Percentiles rank a stretch among this genome's conserved stretches.
Conservation (phyloP, 108 stramenopile species). For the Nitzschia sp. region DNA sequence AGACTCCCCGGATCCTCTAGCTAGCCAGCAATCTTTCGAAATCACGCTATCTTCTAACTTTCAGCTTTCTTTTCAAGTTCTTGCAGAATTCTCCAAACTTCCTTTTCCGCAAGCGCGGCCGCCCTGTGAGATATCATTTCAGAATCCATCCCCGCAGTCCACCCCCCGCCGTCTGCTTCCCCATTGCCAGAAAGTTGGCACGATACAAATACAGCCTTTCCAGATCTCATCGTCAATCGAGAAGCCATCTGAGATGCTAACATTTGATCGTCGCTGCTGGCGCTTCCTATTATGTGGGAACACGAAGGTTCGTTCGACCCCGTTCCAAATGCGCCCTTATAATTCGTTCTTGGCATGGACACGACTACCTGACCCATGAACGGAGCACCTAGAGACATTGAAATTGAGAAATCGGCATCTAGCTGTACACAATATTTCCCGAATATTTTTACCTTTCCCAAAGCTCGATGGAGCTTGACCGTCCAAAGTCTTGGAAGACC, state of each 20-base stretch:
- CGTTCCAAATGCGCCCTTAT: slow-evolving; percentile 42
- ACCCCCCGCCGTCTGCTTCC: slow-evolving; percentile 6
- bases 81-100: slow-evolving; percentile 41
- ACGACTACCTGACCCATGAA: slow-evolving; percentile 66
- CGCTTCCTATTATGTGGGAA: slow-evolving; percentile 70
- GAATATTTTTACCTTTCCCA: slow-evolving; percentile 15
- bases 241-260: slow-evolving; percentile 65
- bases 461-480: slow-evolving; percentile 10
- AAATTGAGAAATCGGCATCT: neutral
- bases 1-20: too few relatives aligned
- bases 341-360: slow-evolving; percentile 63
- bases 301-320: slow-evolving; percentile 34
- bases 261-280: slow-evolving; percentile 64
- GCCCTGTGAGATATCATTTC: slow-evolving; percentile 43
- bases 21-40: too few relatives aligned
- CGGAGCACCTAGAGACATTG: slow-evolving; percentile 36
- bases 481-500: neutral
- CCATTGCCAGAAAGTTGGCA: slow-evolving; percentile 43
- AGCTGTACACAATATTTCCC: neutral
- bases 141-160: slow-evolving; percentile 28
- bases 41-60: too few relatives aligned
- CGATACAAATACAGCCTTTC: slow-evolving; percentile 72
- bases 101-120: slow-evolving; percentile 70
- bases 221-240: slow-evolving; percentile 49
- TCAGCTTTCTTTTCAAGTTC: neutral